Conservation (phyloP, 2,329 filamentous ascomycete species). For the Xylariaceae sp. region DNA sequence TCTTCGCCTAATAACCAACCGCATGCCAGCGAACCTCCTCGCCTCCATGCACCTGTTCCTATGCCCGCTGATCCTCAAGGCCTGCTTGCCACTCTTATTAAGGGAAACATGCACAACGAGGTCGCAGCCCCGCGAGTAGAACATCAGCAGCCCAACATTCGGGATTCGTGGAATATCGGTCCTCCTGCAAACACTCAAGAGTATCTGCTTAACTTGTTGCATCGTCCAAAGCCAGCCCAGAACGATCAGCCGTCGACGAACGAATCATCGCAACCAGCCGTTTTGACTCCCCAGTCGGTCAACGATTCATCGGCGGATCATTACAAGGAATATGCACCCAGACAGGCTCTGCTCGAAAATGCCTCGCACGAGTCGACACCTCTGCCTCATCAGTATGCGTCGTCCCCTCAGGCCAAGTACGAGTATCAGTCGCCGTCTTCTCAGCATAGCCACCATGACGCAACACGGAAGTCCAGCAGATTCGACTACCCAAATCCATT, state of each 20-base stretch:
- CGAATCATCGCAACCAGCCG: constrained; percentile 52
- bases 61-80: constrained; percentile 63
- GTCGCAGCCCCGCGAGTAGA: constrained; percentile 45
- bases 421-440: constrained; percentile 40
- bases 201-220: constrained; percentile 84
- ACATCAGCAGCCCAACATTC: constrained; percentile 36
- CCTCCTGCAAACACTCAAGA: constrained; percentile 77
- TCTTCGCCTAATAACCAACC: constrained; percentile 23
- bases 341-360: constrained; percentile 31
- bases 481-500: constrained; percentile 49
- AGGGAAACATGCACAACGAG: constrained; percentile 60
- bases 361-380: constrained; percentile 38
- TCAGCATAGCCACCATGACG: constrained; percentile 38
- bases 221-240: constrained; percentile 74
- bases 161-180: constrained; percentile 52
- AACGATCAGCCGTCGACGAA: constrained; percentile 54
- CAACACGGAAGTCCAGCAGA: constrained; percentile 36
- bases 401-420: constrained; percentile 38
- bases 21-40: constrained; percentile 43
- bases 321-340: constrained; percentile 34
- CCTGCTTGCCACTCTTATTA: constrained; percentile 66
- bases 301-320: constrained; percentile 43
- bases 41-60: constrained; percentile 64
- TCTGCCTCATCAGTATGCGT: constrained; percentile 36
- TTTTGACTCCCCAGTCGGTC: constrained; percentile 54